phyloP scores from a whole-genome alignment of 1,284 basidiomycete species.

The Sporisorium reilianum region DNA sequence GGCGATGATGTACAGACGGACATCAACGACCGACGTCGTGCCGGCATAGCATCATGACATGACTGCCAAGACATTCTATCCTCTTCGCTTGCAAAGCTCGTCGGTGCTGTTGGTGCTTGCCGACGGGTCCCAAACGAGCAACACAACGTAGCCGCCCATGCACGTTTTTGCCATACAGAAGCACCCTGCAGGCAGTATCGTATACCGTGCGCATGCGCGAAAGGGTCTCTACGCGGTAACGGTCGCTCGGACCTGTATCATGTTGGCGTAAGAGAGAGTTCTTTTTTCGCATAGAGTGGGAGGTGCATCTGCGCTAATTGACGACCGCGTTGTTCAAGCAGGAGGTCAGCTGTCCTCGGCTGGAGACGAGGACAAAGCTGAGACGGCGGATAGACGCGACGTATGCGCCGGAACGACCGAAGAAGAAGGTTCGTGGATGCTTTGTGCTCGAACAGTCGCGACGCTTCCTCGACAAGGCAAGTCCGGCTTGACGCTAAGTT shows the following conservation, averaged over 20 bases:
- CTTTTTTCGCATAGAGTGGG: not conserved
- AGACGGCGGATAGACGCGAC: not conserved
- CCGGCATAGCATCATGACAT: not conserved
- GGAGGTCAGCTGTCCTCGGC: not conserved
- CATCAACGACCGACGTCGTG: not conserved
- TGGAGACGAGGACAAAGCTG: not conserved
- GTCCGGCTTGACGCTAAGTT: no score
- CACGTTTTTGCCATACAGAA: slow-evolving; percentile 1
- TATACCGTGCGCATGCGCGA: not conserved
- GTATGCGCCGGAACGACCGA: not conserved
- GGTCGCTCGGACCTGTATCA: not conserved
- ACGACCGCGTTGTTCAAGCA: no score
- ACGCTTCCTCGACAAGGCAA: not conserved
- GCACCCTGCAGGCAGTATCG: not conserved
- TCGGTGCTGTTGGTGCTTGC: not conserved
- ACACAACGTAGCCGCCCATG: not conserved
- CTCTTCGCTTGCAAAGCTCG: not conserved
- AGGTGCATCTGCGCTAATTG: no score
- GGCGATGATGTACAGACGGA: not conserved
- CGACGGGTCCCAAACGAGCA: not conserved
- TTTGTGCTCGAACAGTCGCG: no score
- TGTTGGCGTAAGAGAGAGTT: not conserved
- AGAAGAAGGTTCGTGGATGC: not conserved
- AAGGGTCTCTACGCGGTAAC: not conserved
- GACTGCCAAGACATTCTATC: not conserved